Base-by-base conservation (phyloP, 2,329 filamentous ascomycete genomes). In the Phialophora verrucosa region DNA sequence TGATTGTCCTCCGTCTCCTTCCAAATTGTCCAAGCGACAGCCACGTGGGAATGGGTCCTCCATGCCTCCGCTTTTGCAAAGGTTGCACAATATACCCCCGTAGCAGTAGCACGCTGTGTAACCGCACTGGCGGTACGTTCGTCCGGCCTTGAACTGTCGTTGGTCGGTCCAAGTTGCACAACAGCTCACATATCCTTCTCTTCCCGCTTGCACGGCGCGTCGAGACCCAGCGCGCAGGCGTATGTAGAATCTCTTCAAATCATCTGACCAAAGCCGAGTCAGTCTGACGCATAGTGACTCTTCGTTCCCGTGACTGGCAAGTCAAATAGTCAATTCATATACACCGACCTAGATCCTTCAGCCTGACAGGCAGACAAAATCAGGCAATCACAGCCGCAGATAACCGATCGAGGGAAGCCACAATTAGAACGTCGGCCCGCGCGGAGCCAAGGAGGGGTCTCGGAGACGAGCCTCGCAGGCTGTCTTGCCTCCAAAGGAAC, bases 391-490 rank as follows among this genome's bases (percentile, higher is more conserved):
- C 50, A 64, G 38, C 62, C 65, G 65, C 42, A 51, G 53, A 59
- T 67, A 67, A 58, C 62, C 65, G 62, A 64, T 25, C 8, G 38
- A 7, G 47, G 47, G 27, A 58, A 42, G 59, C 59, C 59, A 58
- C 55, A 54, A 60, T 55, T 62, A 42, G 44, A 51, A 38, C 3
- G n/a, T n/a, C 31, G 27, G 29, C 1, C 53, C 53, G 27, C n/a
- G 32, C 11, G 51, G 29, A 38, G 17, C 3, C 20, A 25, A 20
- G 23, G 31, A 50, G 14, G 29, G 17, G n/a, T 31, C 12, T 31
- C 20, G 23, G 58, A 54, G 47, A 44, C 3, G 4, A 49, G 32
- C 31, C 17, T 49, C n/a, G 17, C 58, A 60, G 62, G 59, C 11
- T 61, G 47, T 27, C 59, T 53, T 44, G 49, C 54, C 38, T 44